Percentiles rank a stretch among this genome's conserved stretches.
Evolutionary conservation across 306 rosid genomes (phyloP).

Genomic region (Leucaena leucocephala): DNA sequence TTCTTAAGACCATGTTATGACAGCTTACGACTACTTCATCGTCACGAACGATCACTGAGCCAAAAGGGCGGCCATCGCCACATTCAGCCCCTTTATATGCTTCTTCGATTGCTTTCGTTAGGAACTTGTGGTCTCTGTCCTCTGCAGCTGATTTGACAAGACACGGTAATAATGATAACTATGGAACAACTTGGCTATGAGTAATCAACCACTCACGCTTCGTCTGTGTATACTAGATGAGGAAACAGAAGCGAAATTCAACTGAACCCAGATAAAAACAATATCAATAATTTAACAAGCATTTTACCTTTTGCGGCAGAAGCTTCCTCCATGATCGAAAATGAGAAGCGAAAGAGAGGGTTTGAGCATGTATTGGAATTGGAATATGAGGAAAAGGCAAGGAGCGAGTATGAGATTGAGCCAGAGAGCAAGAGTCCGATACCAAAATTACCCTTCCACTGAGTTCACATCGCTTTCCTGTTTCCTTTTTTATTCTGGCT

Average conservation of each 20-base stretch:
- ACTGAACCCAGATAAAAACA: neutral
- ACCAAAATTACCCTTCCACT: no score
- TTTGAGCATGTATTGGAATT: no score
- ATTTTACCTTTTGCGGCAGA: slow-evolving; percentile 39
- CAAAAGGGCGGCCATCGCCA: slow-evolving; percentile 81
- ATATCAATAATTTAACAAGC: neutral
- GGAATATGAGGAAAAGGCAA: no score
- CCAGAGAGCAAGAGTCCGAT: no score
- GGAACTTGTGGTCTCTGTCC: slow-evolving; percentile 71
- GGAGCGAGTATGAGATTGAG: no score
- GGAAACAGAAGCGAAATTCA: slow-evolving; percentile 2
- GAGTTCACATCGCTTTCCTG: neutral
- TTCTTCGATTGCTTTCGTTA: slow-evolving; percentile 67
- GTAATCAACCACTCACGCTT: neutral
- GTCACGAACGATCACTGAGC: slow-evolving; percentile 69
- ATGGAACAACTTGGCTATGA: neutral
- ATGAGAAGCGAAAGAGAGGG: no score
- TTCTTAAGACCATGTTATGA: slow-evolving; percentile 68
- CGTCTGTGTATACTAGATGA: neutral
- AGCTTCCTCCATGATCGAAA: slow-evolving; percentile 44
- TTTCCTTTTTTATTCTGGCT: neutral
- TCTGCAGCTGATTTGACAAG: slow-evolving; percentile 47
- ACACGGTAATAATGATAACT: neutral
- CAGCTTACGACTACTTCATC: slow-evolving; percentile 75
- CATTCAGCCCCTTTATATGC: slow-evolving; percentile 76